A percentile compares a stretch with the other conserved stretches of the same genome.
Conservation (phyloP, 2,329 filamentous ascomycete species). For the Paecilomyces dactylethromorphus region DNA sequence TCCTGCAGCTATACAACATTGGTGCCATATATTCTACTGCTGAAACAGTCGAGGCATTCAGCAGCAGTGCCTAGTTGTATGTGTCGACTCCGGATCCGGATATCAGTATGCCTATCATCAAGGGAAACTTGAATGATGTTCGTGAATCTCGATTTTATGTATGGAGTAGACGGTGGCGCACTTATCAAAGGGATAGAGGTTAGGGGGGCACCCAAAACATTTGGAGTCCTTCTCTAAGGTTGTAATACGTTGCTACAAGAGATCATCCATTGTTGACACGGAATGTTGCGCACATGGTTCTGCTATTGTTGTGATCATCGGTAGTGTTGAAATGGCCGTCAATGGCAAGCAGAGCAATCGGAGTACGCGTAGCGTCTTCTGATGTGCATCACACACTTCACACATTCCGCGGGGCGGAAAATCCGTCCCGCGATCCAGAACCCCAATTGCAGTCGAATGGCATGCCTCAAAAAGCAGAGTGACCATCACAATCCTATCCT, state of each 20-base stretch:
- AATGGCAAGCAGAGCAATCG: background rate
- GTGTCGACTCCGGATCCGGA: background rate
- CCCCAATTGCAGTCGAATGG: background rate
- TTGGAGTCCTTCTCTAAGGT: background rate
- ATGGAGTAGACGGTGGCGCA: background rate
- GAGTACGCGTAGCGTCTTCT: background rate
- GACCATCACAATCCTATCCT: background rate
- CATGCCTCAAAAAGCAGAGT: background rate
- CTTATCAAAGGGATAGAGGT: background rate
- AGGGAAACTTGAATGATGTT: background rate
- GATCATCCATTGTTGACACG: background rate
- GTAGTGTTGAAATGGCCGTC: background rate
- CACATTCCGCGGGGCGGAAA: background rate
- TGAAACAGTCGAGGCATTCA: background rate
- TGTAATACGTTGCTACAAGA: background rate
- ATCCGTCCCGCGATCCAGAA: background rate
- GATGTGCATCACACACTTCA: background rate
- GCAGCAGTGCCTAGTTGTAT: background rate
- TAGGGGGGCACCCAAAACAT: background rate
- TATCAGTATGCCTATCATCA: background rate
- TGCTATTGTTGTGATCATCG: background rate
- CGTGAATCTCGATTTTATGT: background rate
- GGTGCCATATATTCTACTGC: background rate
- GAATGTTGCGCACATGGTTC: background rate
- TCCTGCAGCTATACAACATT: background rate